Conservation (phyloP, 2,329 filamentous ascomycete species). For the Myriosclerotinia curreyana region DNA sequence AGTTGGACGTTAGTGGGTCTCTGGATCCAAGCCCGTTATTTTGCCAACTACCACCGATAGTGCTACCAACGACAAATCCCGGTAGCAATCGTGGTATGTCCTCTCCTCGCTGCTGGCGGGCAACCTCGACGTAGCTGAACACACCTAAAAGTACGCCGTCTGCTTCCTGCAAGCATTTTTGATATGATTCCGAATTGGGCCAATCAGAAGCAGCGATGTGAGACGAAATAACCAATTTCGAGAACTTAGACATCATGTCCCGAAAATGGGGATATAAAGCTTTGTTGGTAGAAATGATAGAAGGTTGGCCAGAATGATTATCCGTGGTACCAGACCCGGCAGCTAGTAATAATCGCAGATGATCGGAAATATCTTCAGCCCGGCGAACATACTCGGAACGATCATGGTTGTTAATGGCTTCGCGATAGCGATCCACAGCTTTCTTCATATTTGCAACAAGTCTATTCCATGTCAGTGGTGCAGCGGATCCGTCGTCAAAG, state of each 20-base stretch:
- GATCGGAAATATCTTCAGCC: conserved; percentile 98
- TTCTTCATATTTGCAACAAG: conserved; percentile 91
- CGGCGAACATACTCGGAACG: conserved; percentile 88
- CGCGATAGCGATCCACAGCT: conserved; percentile 84
- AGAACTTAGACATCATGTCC: conserved; percentile 99
- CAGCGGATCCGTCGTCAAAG: conserved; percentile 81
- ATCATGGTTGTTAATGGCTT: conserved; percentile 78
- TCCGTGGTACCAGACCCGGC: conserved; percentile 96
- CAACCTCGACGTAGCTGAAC: conserved; percentile 94
- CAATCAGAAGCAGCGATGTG: conserved; percentile 97
- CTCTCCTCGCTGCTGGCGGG: conserved; percentile 87
- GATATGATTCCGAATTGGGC: conserved; percentile 87
- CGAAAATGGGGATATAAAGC: conserved; percentile 94
- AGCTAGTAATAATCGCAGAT: conserved; percentile 86
- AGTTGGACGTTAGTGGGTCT: conserved; percentile 75
- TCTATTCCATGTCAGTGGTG: conserved; percentile 81
- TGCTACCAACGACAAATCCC: conserved; percentile 86
- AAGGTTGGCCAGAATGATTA: conserved; percentile 97
- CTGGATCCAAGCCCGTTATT: conserved; percentile 63
- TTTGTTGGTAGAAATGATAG: conserved; percentile 99
- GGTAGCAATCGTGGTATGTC: conserved; percentile 90
- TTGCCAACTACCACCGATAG: conserved; percentile 83
- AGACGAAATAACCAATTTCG: conserved; percentile 96
- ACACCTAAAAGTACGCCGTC: conserved; percentile 92
- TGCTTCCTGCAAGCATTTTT: conserved; percentile 96